Evolutionary conservation across 495 filamentous ascomycete genomes (phyloP).

Genomic region (Aspergillus indologenus): DNA sequence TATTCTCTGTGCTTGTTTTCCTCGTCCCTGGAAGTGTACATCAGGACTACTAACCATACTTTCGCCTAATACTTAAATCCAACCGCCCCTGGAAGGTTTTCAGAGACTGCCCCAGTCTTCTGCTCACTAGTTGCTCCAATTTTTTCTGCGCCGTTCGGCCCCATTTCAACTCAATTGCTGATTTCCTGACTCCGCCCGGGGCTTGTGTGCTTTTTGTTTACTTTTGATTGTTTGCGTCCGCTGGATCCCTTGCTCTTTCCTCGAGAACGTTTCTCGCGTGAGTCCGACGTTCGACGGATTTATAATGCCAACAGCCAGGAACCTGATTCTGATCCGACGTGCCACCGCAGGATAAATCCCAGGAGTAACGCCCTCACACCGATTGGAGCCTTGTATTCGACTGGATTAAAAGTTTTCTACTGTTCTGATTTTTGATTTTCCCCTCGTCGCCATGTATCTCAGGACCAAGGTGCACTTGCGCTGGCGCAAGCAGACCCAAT

Average conservation of each 20-base stretch:
- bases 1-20: slow-evolving; percentile 11
- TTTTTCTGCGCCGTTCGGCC: neutral
- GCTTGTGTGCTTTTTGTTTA: neutral
- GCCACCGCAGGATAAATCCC: slow-evolving; percentile 18
- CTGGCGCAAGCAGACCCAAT: slow-evolving; percentile 29
- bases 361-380: slow-evolving; percentile 1
- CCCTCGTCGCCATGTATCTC: slow-evolving; percentile 10
- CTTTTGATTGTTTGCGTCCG: neutral
- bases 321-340: slow-evolving; percentile 19
- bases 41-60: slow-evolving; percentile 17
- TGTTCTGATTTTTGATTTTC: slow-evolving; percentile 9
- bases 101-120: neutral
- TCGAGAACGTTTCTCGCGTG: slow-evolving; percentile 21
- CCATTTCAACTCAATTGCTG: slow-evolving; percentile 7
- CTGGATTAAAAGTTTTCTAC: neutral
- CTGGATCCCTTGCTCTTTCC: slow-evolving; percentile 2
- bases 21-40: slow-evolving; percentile 14
- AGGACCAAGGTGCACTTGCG: slow-evolving; percentile 27
- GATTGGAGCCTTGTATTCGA: slow-evolving; percentile 6
- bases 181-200: slow-evolving; percentile 8
- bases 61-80: slow-evolving; percentile 16
- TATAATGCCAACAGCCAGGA: slow-evolving; percentile 24
- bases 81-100: slow-evolving; percentile 2
- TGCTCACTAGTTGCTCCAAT: neutral
- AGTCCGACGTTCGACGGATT: slow-evolving; percentile 16